Evolutionary conservation across 768 basidiomycete genomes (phyloP).

Genomic region (Sarcomyxa edulis): DNA sequence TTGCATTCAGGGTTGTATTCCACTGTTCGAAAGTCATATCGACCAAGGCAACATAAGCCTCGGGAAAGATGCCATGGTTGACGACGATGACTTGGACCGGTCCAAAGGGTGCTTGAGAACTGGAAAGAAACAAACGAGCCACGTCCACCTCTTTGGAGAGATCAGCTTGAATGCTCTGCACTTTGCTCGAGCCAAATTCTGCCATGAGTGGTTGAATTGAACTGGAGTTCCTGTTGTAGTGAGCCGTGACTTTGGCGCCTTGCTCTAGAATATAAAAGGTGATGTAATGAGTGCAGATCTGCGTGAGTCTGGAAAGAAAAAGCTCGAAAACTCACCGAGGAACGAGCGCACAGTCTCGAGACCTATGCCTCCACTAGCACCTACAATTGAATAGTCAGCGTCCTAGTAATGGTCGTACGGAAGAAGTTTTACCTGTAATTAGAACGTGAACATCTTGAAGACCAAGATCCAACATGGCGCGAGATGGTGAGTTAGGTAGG

Average conservation of each 20-base stretch:
- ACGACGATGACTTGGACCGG: conserved; percentile 54
- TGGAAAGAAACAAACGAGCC: conserved; percentile 39
- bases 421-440: conserved; percentile 46
- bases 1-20: conserved; percentile 54
- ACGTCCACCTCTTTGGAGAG: conserved; percentile 54
- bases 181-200: conserved; percentile 25
- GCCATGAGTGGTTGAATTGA: conserved; percentile 35
- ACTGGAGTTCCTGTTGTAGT: conserved; percentile 52
- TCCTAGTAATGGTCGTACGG: not conserved
- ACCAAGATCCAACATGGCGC: conserved; percentile 59
- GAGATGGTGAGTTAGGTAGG: too few species aligned
- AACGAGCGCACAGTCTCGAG: conserved; percentile 54
- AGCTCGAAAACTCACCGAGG: too few species aligned
- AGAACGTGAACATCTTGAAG: conserved; percentile 61
- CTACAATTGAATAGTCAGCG: conserved; percentile 28
- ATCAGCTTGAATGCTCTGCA: conserved; percentile 47
- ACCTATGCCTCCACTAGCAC: conserved; percentile 75
- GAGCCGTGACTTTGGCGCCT: conserved; percentile 66
- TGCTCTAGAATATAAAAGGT: too few species aligned
- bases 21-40: conserved; percentile 60
- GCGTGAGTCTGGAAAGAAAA: too few species aligned
- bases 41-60: conserved; percentile 40
- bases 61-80: conserved; percentile 55
- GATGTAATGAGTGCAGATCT: too few species aligned
- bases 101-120: conserved; percentile 32